Evolutionary conservation across 1,139 yeast species (phyloP).

Genomic region (Pneumocystis sp.): DNA sequence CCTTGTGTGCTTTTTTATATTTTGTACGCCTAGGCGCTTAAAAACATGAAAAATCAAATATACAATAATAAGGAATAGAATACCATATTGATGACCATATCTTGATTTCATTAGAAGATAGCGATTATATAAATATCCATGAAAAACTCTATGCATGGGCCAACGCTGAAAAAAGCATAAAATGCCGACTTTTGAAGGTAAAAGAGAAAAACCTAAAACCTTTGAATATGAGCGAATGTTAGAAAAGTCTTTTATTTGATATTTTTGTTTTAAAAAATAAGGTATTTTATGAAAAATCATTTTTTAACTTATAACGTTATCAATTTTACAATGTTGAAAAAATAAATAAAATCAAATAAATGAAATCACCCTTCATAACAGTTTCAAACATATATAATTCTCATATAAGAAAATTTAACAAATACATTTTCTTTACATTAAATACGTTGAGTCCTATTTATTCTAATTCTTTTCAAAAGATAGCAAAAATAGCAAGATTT

Average conservation of each 20-base stretch:
- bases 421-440: background rate
- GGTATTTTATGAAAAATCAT: background rate
- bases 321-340: background rate
- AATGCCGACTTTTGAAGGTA: background rate
- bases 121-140: background rate
- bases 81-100: slow-evolving; percentile 1
- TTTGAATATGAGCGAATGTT: background rate
- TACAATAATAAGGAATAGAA: background rate
- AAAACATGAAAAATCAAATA: background rate
- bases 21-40: slow-evolving; percentile 50
- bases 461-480: background rate
- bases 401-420: background rate
- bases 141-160: background rate
- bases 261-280: background rate
- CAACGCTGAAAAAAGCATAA: background rate
- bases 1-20: slow-evolving; percentile 76
- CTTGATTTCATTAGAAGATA: background rate
- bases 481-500: background rate
- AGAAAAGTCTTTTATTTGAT: background rate
- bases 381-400: background rate
- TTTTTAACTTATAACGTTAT: background rate
- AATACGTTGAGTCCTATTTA: background rate
- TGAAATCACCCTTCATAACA: background rate
- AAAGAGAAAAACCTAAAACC: background rate
- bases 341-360: background rate